phyloP scores from a whole-genome alignment of 106 monocot species.

The Agapanthus africanus region DNA sequence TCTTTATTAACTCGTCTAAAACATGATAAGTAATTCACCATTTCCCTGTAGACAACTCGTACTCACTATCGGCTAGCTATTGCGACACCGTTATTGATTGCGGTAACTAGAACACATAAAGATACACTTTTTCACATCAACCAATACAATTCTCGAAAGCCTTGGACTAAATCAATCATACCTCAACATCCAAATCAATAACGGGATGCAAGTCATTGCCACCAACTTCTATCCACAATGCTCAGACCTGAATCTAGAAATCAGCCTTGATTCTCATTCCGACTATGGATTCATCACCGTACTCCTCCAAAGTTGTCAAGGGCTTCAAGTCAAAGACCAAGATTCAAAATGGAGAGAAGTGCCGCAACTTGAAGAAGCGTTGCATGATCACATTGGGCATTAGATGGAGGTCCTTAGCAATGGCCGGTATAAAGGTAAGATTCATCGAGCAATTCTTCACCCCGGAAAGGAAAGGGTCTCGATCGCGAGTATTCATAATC shows the following conservation, averaged over 20 bases:
- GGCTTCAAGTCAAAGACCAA: slow-evolving; percentile 33
- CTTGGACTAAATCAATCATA: slow-evolving; percentile 23
- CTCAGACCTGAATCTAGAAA: neutral
- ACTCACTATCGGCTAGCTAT: no score
- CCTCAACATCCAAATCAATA: slow-evolving; percentile 22
- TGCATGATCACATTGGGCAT: slow-evolving; percentile 58
- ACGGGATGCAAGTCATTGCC: slow-evolving; percentile 39
- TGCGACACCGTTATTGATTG: no score
- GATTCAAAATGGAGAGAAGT: slow-evolving; percentile 22
- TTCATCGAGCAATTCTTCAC: slow-evolving; percentile 44
- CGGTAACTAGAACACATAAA: no score
- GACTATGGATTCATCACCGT: slow-evolving; percentile 54
- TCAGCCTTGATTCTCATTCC: slow-evolving; percentile 41
- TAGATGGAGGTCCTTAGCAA: slow-evolving; percentile 63
- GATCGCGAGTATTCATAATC: slow-evolving; percentile 55
- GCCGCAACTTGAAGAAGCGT: slow-evolving; percentile 6
- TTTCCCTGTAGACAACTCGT: no score
- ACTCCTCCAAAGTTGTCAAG: slow-evolving; percentile 34
- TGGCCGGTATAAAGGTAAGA: slow-evolving; percentile 30
- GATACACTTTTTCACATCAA: no score
- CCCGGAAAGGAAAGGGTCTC: slow-evolving; percentile 27
- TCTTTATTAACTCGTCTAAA: no score
- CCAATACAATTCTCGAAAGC: slow-evolving; percentile 55
- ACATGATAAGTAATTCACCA: no score
- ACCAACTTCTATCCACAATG: slow-evolving; percentile 35